Evolutionary conservation across 2,329 filamentous ascomycete species (phyloP), one percentile per base, ranked within the genome.

Genomic region (Penicillium sclerotiorum): DNA sequence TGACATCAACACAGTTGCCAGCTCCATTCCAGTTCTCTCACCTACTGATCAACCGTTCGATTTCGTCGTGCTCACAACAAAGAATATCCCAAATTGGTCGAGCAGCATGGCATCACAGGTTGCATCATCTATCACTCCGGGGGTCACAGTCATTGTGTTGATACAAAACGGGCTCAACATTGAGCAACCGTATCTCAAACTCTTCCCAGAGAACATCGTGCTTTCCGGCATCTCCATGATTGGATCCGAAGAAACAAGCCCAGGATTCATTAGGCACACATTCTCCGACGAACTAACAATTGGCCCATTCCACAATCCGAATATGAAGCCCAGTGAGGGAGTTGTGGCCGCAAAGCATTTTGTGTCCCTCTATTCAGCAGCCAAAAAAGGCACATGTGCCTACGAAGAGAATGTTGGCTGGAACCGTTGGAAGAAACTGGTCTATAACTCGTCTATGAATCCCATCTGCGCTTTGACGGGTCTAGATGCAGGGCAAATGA

Each of bases 141-240:
- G 71, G 1, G 67, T 76, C 15, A 83, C 82, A 0, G 72, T 72
- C 22, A 78, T 86, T 30, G 71, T 84, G 0, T 74, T 86, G 5
- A 67, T 82, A 4, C 83, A 86, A 53, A 86, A 86, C 58, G 83
- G 83, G 0, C 65, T 86, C 20, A 83, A 85, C 58, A 85, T 86
- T 52, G 81, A 86, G 55, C 76, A 72, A 33, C 80, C 81, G 0
- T 61, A 85, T 28, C 57, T 80, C 13, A 47, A 62, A 0, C 61
- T 65, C 0, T 83, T 82, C 57, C 80, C 82, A 0, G 50, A 61
- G 3, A 84, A 81, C 51, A 62, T 75, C 1, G 58, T 83, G 8
- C 69, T 86, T 1, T 80, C 76, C 2, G 79, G 80, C 6, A 73
- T 85, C 12, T 75, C 73, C 3, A 66, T 79, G 39, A 81, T 80